Base-by-base conservation (phyloP, 768 basidiomycete genomes). In the Naganishia vishniacii region DNA sequence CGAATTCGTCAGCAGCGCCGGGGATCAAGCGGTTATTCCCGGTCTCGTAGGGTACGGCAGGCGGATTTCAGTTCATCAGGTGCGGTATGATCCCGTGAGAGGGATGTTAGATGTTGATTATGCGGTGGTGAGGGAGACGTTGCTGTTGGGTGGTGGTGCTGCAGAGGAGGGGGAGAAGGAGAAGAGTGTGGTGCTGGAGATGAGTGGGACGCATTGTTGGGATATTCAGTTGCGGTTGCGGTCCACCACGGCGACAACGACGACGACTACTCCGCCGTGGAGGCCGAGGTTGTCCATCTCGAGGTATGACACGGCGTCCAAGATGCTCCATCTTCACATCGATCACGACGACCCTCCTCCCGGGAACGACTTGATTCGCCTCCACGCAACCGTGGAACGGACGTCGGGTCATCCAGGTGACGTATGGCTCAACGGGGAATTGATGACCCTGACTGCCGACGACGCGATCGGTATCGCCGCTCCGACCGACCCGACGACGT, bases 61-160 rank as follows among this genome's bases (percentile, higher is more conserved):
- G 67, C 89, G 88, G 1, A 84, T 94, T 60, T 83, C 85, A 25
- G 83, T 95, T 51, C 88, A 90, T 65, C 85, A 85, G 42, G 80
- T 88, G 51, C 82, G 83, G 26, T 95, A 89, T 73, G 88, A 90
- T 70, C 80, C 87, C 41, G 88, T 89, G 69, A 81, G 93, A 56
- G 88, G 91, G 70, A 86, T 89, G 0, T 81, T 97, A 31, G 84
- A 84, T 0, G 78, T 93, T 29, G 88, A 91, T 64, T 95, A 94
- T 77, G 80, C 88, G 16, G 85, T 97, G 64, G 84, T 91, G 32
- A 85, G 86, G 1, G 75, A 74, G 16, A 86, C 87, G 64, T 86
- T n/a, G n/a, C n/a, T n/a, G n/a, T n/a, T n/a, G n/a, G n/a, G 87
- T 41, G 86, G 84, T 32, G 84, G 85, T 32, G 75, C 64, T 37